Percentiles rank a stretch among this genome's conserved stretches.
Conservation (phyloP, 495 filamentous ascomycete species). For the Articulospora tetracladia region DNA sequence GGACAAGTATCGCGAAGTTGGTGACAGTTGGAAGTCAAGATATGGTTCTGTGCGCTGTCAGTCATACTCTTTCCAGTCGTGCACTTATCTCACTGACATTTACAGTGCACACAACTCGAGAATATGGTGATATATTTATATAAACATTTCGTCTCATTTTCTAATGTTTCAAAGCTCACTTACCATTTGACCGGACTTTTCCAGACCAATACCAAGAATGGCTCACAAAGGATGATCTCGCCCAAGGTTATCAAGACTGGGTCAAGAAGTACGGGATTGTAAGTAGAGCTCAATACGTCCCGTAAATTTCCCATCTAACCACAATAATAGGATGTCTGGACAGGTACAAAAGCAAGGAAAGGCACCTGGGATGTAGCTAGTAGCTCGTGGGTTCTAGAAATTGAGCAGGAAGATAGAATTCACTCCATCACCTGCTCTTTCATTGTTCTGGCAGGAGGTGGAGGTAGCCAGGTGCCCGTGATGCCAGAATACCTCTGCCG, state of each 20-base stretch:
- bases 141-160: background rate
- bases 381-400: constrained; percentile 29
- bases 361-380: constrained; percentile 8
- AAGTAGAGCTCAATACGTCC: too few species aligned
- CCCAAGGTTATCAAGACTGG: constrained; percentile 30
- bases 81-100: background rate
- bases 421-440: constrained; percentile 18
- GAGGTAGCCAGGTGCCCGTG: constrained; percentile 28
- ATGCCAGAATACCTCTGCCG: constrained; percentile 27
- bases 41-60: constrained; percentile 13
- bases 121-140: constrained; percentile 17
- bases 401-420: constrained; percentile 17
- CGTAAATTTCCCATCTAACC: constrained; percentile 20
- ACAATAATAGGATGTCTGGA: constrained; percentile 5
- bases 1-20: constrained; percentile 12
- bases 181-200: constrained; percentile 36
- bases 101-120: constrained; percentile 31
- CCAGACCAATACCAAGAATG: constrained; percentile 28
- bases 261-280: constrained; percentile 34
- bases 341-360: background rate
- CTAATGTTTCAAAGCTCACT: constrained; percentile 17
- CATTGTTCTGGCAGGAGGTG: constrained; percentile 32
- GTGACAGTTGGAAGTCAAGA: constrained; percentile 17
- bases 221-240: constrained; percentile 35
- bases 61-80: background rate